These are phyloP conservation scores for Coemansia sp. DNA, from an alignment of 192 early-diverging fungal genomes.

Conservation along the genomic window DNA sequence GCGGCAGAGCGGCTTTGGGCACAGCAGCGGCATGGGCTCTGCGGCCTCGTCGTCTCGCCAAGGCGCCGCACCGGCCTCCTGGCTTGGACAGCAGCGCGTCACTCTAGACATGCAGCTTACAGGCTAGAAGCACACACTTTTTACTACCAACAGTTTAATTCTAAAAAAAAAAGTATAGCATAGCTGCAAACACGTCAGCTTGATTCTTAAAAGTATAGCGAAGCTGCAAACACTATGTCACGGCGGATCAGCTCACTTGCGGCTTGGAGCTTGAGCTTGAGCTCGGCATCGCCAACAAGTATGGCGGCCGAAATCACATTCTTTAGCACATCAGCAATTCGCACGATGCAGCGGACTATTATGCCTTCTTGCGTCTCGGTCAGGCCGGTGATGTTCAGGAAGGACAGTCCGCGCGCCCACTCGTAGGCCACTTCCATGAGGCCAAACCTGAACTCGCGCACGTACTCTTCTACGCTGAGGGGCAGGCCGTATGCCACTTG, in stretches of 20 bases:
- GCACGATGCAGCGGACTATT: constrained; percentile 91
- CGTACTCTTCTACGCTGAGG: constrained; percentile 47
- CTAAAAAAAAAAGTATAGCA: constrained; percentile 62
- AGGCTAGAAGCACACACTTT: constrained; percentile 7
- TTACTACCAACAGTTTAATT: neutral
- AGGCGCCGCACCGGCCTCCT: constrained; percentile 58
- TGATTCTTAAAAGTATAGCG: constrained; percentile 64
- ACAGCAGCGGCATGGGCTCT: constrained; percentile 39
- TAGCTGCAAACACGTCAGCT: constrained; percentile 80
- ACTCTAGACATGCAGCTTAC: constrained; percentile 62
- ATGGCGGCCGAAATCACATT: constrained; percentile 82
- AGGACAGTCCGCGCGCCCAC: constrained; percentile 92
- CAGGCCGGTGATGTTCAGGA: constrained; percentile 87
- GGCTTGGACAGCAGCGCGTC: constrained; percentile 73
- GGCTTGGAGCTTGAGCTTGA: constrained; percentile 91
- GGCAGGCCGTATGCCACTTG: constrained; percentile 73
- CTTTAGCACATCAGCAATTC: constrained; percentile 90
- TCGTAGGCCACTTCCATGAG: constrained; percentile 97
- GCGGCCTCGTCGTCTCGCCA: constrained; percentile 31
- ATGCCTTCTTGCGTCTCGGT: constrained; percentile 95
- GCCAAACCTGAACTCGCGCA: constrained; percentile 73
- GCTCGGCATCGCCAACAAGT: constrained; percentile 84
- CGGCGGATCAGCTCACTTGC: constrained; percentile 83
- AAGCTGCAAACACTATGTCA: constrained; percentile 96
- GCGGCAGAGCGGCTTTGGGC: constrained; percentile 55